Base-by-base conservation (phyloP, 495 filamentous ascomycete species). In the Margaritispora aquatica region DNA sequence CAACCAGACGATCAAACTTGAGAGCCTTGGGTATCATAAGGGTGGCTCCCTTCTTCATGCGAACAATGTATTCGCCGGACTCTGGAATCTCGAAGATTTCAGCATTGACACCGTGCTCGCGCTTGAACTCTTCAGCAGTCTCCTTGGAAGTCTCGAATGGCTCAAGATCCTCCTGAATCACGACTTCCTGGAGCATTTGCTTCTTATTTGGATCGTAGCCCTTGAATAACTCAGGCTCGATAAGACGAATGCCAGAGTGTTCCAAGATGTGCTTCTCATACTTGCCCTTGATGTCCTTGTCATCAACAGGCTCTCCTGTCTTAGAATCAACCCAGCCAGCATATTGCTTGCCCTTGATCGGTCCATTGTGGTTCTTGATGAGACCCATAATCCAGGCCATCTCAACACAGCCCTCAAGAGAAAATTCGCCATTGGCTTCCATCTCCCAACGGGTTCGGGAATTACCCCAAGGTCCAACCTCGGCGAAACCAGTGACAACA, bases 371-470 rank as follows among this genome's bases (percentile, higher is more conserved):
- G 70, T 99, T 95, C 76, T 89, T 96, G 74, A 99, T 97, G 58
- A 97, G 86, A 57, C 95, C 95, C 94, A 97, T 99, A 69, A 99
- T 89, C 94, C 94, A 99, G 27, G 94, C 91, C 94, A 99, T 97
- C 74, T 99, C 94, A 58, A 99, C 87, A 68, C 94, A 97, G 19
- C 94, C 94, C 73, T 97, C 94, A 19, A 97, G 84, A 19, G 95
- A 97, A 77, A 99, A 99, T 68, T 95, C 80, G 65, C 94, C 94
- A 64, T 92, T 83, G 11, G 95, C 91, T 74, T 99, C 94, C 92
- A 97, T 99, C 75, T 99, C 92, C 94, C 94, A 99, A 31, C 94
- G 84, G 34, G 94, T 99, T 58, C 95, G 85, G 1, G 95, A 90
- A 75, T 97, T 99, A 75, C 94, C 94, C 95, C 94, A 97, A 1